These are phyloP conservation scores for Coniella vitis DNA, from an alignment of 2,329 filamentous ascomycete species.

Conservation along the genomic window DNA sequence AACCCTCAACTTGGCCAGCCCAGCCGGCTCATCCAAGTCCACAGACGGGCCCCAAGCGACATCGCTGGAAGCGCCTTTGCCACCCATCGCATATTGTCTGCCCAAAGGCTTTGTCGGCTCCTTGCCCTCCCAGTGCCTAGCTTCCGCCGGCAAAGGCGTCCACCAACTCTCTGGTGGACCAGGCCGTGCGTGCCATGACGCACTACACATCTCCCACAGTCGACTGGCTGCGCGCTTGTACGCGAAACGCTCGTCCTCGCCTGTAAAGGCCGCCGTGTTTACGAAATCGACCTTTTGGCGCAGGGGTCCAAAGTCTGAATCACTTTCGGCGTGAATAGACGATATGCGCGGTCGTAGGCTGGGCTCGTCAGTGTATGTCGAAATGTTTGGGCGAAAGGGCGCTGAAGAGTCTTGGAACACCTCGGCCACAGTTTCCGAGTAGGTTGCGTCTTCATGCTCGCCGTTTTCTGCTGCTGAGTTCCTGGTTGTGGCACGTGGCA, in stretches of 20 bases:
- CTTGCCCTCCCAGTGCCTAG: constrained; percentile 35
- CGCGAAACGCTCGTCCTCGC: constrained; percentile 75
- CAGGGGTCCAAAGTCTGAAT: constrained; percentile 44
- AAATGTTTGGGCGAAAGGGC: constrained; percentile 74
- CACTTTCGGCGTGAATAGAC: constrained; percentile 49
- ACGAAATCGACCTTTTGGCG: constrained; percentile 54
- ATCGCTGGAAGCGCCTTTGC: constrained; percentile 22
- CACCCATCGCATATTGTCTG: constrained; percentile 6
- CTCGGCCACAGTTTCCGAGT: constrained; percentile 62
- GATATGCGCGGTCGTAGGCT: constrained; percentile 24
- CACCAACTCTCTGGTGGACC: constrained; percentile 52
- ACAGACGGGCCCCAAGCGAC: constrained; percentile 33
- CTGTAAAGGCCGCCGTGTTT: constrained; percentile 60
- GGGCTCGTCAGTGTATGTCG: constrained; percentile 46
- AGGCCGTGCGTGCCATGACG: constrained; percentile 60
- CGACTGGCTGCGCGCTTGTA: constrained; percentile 70
- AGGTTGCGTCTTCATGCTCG: constrained; percentile 41
- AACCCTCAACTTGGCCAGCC: constrained; percentile 30
- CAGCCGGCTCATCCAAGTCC: constrained; percentile 37
- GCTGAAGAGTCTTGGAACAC: constrained; percentile 72
- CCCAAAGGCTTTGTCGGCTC: constrained; percentile 19
- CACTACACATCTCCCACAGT: constrained; percentile 77
- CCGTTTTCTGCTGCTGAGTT: constrained; percentile 30
- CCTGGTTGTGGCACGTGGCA: constrained; percentile 27
- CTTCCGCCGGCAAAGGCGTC: constrained; percentile 56